Evolutionary conservation across 192 early-diverging fungal species (phyloP), one percentile per base, ranked within the genome.

Genomic region (Dissophora ornata): DNA sequence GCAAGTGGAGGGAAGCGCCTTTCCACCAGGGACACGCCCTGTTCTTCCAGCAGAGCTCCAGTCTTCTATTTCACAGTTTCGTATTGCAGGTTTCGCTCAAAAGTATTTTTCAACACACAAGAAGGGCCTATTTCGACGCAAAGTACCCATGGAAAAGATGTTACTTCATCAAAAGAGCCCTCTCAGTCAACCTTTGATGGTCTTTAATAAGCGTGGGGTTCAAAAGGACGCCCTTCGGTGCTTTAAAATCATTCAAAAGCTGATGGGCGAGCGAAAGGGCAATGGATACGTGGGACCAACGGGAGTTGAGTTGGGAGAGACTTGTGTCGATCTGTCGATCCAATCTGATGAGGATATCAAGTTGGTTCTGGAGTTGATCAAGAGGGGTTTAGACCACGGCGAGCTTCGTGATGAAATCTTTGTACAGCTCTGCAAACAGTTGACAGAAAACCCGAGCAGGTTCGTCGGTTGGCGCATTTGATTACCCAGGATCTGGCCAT

Each of bases 391-490:
- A 22, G 73, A 82, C n/a, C 71, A 83, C 38, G 92, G 88, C 29
- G 84, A 87, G 30, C 79, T 99, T 71, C 86, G 96, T 32, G 97
- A 99, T 71, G 97, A 99, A 75, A 93, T 96, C 47, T 95, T 94
- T 65, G 94, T 96, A 41, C 96, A 97, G 85, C 73, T 97, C 24
- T 94, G 93, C 83, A 96, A 96, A 78, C 95, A 96, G 63, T 67
- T 95, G 33, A 90, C 87, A 8, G 79, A 89, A 19, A 95, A 96
- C 56, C 95, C 95, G 22, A 83, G 81, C 53, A 79, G 80, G 86
- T 88, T 62, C 26, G 73, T 81, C 7, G 36, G 36, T 38, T 12
- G 36, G 5, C n/a, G n/a, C n/a, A n/a, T n/a, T n/a, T n/a, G n/a
- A n/a, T n/a, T n/a, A n/a, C n/a, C n/a, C n/a, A n/a, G n/a, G n/a